These are phyloP conservation scores for Tuber umbilicatum DNA, from an alignment of 495 filamentous ascomycete species.

Conservation along the genomic window DNA sequence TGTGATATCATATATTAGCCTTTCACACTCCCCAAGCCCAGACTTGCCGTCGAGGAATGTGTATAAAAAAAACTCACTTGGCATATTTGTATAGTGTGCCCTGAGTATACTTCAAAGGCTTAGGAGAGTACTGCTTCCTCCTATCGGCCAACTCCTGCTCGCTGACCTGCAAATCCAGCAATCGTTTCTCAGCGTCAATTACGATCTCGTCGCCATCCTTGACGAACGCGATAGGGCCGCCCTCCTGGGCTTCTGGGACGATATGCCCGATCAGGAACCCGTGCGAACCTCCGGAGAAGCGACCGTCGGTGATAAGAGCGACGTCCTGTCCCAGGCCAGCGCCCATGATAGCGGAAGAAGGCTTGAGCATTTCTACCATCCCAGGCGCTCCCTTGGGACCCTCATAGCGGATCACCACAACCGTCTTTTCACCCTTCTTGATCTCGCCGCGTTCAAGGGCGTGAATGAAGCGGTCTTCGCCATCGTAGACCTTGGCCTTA, in stretches of 20 bases:
- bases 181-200: conserved; percentile 63
- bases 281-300: conserved; percentile 71
- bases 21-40: not conserved
- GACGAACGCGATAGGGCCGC: conserved; percentile 51
- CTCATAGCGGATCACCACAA: conserved; percentile 95
- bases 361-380: conserved; percentile 87
- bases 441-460: conserved; percentile 75
- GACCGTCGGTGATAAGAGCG: conserved; percentile 70
- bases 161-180: conserved; percentile 55
- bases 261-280: conserved; percentile 84
- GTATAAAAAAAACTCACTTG: conserved; percentile 43
- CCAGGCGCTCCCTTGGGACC: conserved; percentile 74
- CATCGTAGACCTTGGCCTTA: conserved; percentile 80
- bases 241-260: conserved; percentile 72
- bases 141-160: conserved; percentile 60
- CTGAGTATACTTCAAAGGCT: conserved; percentile 59
- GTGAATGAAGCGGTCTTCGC: conserved; percentile 70
- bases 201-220: conserved; percentile 61
- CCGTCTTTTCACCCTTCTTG: conserved; percentile 94
- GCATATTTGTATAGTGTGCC: conserved; percentile 76
- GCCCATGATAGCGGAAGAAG: conserved; percentile 76
- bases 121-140: conserved; percentile 60
- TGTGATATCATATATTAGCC: conserved; percentile 9
- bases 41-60: not conserved
- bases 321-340: conserved; percentile 76